Percentiles rank a stretch among this genome's conserved stretches.
Conservation (phyloP, 2,329 filamentous ascomycete genomes). For the Apiospora pterosperma region DNA sequence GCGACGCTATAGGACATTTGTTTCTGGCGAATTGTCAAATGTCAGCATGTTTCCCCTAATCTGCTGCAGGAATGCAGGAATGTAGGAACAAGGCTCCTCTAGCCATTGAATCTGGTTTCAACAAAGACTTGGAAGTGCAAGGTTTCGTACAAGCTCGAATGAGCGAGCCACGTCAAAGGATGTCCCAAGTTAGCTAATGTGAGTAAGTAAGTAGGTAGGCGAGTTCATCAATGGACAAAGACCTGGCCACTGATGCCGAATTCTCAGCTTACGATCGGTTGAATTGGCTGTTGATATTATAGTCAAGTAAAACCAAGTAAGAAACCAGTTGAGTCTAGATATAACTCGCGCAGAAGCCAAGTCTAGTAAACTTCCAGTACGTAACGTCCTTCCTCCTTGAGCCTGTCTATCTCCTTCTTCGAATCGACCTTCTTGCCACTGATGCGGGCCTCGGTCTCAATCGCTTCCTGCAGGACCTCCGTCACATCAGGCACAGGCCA, state of each 20-base stretch:
- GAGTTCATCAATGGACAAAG: not conserved
- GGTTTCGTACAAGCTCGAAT: not conserved
- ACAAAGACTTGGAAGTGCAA: not conserved
- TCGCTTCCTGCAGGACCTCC: conserved; percentile 88
- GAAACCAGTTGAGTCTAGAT: not conserved
- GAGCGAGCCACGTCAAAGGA: not conserved
- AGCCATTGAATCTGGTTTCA: not conserved
- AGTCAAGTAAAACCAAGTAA: not conserved
- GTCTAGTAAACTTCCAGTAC: conserved; percentile 91
- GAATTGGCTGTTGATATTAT: not conserved
- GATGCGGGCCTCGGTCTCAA: conserved; percentile 68
- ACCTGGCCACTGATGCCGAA: not conserved
- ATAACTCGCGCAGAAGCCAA: not conserved
- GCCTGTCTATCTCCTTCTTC: conserved; percentile 87
- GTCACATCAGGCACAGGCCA: conserved; percentile 99
- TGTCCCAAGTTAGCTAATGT: not conserved
- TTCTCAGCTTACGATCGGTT: not conserved
- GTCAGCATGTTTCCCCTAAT: not conserved
- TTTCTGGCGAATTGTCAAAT: not conserved
- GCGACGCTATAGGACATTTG: not conserved
- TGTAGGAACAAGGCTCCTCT: not conserved
- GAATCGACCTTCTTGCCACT: conserved; percentile 78
- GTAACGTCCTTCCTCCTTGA: conserved; percentile 94
- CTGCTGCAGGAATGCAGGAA: not conserved
- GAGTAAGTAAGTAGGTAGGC: too few relatives aligned